Evolutionary conservation across 208 protist species (phyloP).

Genomic region (Crithidia expoeki): DNA sequence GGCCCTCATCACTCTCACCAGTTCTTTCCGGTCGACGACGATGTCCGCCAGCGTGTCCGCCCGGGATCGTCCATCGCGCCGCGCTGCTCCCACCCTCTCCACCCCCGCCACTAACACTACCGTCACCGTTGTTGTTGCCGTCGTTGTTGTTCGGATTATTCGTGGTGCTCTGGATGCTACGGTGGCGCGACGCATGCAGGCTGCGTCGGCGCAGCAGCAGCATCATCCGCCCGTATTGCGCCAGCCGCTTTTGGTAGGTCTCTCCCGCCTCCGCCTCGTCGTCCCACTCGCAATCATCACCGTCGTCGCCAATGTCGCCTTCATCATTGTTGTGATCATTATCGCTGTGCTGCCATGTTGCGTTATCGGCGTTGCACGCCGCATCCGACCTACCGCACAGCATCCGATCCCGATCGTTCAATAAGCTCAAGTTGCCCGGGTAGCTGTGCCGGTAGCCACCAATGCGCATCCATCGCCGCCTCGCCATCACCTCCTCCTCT

Average conservation of each 20-base stretch:
- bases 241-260: slow-evolving; percentile 15
- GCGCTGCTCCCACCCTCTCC: background rate
- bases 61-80: background rate
- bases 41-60: too few species aligned
- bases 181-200: slow-evolving; percentile 2
- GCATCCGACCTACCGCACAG: background rate
- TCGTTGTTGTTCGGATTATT: background rate
- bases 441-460: slow-evolving; percentile 12
- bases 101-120: background rate
- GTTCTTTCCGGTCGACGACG: background rate
- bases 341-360: background rate
- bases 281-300: slow-evolving; percentile 25
- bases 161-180: slow-evolving; percentile 1
- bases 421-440: background rate
- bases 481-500: slow-evolving; percentile 12
- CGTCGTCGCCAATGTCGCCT: background rate
- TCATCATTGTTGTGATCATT: background rate
- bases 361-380: background rate
- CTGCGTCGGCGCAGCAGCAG: slow-evolving; percentile 14
- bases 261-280: slow-evolving; percentile 10
- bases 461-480: background rate
- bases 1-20: background rate
- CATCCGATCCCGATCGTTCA: background rate
- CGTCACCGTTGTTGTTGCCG: background rate
- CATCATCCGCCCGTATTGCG: slow-evolving; percentile 17